Base-by-base conservation (phyloP, 306 rosid genomes). In the Vachellia collinsii region DNA sequence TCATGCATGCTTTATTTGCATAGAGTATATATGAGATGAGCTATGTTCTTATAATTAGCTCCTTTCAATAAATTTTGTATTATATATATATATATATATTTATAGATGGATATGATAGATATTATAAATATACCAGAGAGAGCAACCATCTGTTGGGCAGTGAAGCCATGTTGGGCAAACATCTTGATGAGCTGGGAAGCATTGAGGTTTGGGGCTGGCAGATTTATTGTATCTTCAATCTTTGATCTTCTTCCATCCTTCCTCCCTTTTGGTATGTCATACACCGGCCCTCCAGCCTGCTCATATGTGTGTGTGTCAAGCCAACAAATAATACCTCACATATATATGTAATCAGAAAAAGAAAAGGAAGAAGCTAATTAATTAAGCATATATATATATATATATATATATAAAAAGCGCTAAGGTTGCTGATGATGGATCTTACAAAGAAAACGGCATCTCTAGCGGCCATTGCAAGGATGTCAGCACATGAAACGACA, bases 401-500 rank as follows among this genome's bases (percentile, higher is more conserved):
- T 29, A 29, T 29, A 29, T 29, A 29, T 29, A 2, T 29, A n/a
- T n/a, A n/a, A n/a, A n/a, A n/a, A 29, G 34, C 34, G 34, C 34
- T 29, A 29, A 29, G 34, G 34, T 29, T 29, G 34, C 34, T 29
- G 34, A 29, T 29, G 34, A 29, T 29, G 34, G 34, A 29, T 72
- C 71, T 48, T 84, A 90, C 98, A 80, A 63, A 83, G 91, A 89
- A 85, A 77, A 94, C 93, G 0, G 97, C 97, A 62, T 88, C 88
- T 87, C 88, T 83, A 9, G 97, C 88, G 8, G 97, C 97, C 92
- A 92, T 90, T 6, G 97, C 94, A 20, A 94, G 74, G 53, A 94
- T 90, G 25, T 94, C 98, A 42, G 98, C 87, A 34, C 98, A 94
- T 20, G 98, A 94, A 80, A 94, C 98, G 34, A 90, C 88, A 3